Conservation (phyloP, 345 rosid species). For the Camelina neglecta region DNA sequence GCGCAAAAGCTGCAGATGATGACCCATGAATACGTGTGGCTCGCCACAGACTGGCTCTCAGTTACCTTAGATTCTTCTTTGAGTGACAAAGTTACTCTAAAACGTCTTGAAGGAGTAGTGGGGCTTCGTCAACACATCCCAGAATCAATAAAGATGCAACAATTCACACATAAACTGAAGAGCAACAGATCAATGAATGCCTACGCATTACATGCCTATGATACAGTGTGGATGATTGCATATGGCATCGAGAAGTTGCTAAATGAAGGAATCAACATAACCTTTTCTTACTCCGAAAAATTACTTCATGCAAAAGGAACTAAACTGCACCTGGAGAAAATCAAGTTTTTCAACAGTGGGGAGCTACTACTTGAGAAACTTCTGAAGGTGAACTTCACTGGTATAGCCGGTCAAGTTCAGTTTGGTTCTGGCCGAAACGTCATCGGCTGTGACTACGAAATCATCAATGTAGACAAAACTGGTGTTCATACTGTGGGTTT, state of each 20-base stretch:
- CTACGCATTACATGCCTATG: constrained; percentile 80
- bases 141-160: constrained; percentile 53
- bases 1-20: constrained; percentile 77
- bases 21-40: constrained; percentile 71
- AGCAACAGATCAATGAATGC: constrained; percentile 56
- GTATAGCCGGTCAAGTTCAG: constrained; percentile 69
- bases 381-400: constrained; percentile 70
- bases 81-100: constrained; percentile 39
- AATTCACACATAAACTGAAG: constrained; percentile 57
- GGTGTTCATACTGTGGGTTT: constrained; percentile 63
- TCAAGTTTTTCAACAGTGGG: constrained; percentile 71
- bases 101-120: constrained; percentile 64
- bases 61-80: constrained; percentile 70
- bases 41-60: constrained; percentile 93
- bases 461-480: constrained; percentile 61
- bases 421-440: constrained; percentile 60
- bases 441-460: constrained; percentile 63
- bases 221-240: constrained; percentile 86
- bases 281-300: constrained; percentile 57
- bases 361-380: constrained; percentile 50
- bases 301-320: constrained; percentile 42
- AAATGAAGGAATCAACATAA: constrained; percentile 54
- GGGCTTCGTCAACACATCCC: constrained; percentile 76
- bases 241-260: constrained; percentile 57
- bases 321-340: constrained; percentile 51